Percentiles rank a stretch among this genome's conserved stretches.
These are phyloP conservation scores for Didymella exigua DNA, from an alignment of 2,329 filamentous ascomycete species.

Conservation along the genomic window DNA sequence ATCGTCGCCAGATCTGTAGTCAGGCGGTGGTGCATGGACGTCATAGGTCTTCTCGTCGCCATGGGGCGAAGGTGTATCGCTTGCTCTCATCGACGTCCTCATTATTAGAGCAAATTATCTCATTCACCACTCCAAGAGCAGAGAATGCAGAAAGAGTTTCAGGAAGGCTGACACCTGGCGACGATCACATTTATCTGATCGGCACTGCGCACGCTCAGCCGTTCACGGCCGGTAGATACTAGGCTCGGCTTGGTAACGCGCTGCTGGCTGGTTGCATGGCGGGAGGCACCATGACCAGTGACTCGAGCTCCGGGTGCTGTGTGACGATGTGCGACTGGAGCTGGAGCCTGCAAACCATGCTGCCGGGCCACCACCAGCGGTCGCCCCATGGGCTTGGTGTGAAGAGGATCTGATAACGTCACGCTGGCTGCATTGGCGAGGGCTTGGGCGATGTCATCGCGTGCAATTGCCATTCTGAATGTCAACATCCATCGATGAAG, in stretches of 20 bases:
- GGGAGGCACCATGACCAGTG: constrained; percentile 1
- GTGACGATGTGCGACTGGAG: constrained; percentile 7
- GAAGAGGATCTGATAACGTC: constrained; percentile 14
- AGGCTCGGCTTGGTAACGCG: background rate
- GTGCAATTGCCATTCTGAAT: background rate
- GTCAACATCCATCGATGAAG: background rate
- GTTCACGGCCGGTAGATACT: constrained; percentile 9
- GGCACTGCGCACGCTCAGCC: constrained; percentile 1
- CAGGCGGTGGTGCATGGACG: constrained; percentile 1
- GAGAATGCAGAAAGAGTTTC: background rate
- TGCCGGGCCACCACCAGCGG: background rate
- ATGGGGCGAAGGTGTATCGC: background rate
- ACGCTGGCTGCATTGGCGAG: constrained; percentile 4
- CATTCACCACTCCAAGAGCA: background rate
- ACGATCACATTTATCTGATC: constrained; percentile 21
- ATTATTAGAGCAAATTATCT: constrained; percentile 9
- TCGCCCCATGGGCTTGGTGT: background rate
- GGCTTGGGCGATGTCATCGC: constrained; percentile 12
- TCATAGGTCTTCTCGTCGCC: constrained; percentile 9
- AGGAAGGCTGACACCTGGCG: constrained; percentile 3
- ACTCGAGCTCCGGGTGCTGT: constrained; percentile 1
- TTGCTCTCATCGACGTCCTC: constrained; percentile 16
- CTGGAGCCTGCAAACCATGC: background rate
- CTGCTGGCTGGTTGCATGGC: constrained; percentile 8
- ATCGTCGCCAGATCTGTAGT: constrained; percentile 12